Percentiles rank a stretch among this genome's conserved stretches.
Evolutionary conservation across 148 eudicot species (phyloP).

Genomic region (Amaranthus cruentus): DNA sequence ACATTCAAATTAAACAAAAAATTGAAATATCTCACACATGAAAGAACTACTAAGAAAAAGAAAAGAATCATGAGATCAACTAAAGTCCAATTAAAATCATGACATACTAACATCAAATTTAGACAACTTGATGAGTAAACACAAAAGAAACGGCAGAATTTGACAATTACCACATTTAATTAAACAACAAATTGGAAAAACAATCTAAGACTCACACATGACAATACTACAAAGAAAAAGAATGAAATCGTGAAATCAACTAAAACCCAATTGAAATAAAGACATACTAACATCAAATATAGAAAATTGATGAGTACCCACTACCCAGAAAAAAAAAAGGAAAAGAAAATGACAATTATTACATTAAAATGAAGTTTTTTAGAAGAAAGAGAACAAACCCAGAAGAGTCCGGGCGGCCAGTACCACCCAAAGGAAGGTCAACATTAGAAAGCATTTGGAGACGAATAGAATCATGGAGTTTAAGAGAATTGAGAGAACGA

Average conservation of each 20-base stretch:
- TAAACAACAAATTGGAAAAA: neutral
- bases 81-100: neutral
- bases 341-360: no score
- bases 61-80: neutral
- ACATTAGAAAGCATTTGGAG: slow-evolving; percentile 67
- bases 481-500: slow-evolving; percentile 53
- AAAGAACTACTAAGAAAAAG: neutral
- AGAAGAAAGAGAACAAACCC: slow-evolving; percentile 36
- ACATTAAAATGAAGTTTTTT: no score
- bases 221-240: neutral
- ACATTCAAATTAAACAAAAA: neutral
- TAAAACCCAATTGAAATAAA: neutral
- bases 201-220: neutral
- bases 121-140: neutral
- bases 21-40: neutral
- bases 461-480: slow-evolving; percentile 64
- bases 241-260: neutral
- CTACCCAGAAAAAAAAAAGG: neutral
- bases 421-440: slow-evolving; percentile 82
- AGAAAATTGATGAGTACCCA: neutral
- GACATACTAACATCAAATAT: neutral
- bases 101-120: neutral
- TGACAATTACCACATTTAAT: neutral
- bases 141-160: neutral
- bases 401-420: slow-evolving; percentile 82